Base-by-base conservation (phyloP, 2,329 filamentous ascomycete genomes). In the Curvularia spicifera region DNA sequence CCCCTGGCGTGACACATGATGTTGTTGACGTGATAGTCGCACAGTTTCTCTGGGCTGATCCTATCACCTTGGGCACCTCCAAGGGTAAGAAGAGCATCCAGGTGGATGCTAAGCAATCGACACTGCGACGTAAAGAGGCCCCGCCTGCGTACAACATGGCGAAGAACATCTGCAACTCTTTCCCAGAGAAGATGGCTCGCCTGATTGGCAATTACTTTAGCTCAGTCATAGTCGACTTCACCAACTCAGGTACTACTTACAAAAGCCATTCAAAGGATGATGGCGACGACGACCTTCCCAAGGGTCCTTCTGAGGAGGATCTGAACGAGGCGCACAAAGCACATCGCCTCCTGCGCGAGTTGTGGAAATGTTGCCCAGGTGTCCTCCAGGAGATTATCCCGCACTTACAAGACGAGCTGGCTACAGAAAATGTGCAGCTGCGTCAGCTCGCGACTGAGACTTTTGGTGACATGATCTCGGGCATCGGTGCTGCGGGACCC, bases 171-270 rank as follows among this genome's bases (percentile, higher is more conserved):
- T 99, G 95, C 80, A 95, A 93, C 70, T 86, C 86, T 18, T 96
- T 89, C 67, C 87, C 91, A 0, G 94, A 97, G 67, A 96, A 96
- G 78, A 97, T 99, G 94, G 89, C 92, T 1, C 89, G 93, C 61
- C 92, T 96, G 66, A 89, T 98, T 55, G 94, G 92, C 66, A 93
- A 96, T 71, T 99, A 98, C 76, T 99, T 99, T 76, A 96, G 93
- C 77, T 93, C 96, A 56, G 93, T 98, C 51, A 96, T 99, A 57
- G 88, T 98, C 61, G 93, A 97, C 72, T 91, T 93, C 88, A 37
- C 86, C 81, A 71, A 64, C 37, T 51, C 64, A 1, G 67, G 66
- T 2, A 50, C 44, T 26, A 61, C 62, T 4, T 66, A 66, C 46
- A 63, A 61, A 44, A 66, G 68, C 12, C 66, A 68, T 55, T 66